Base-by-base conservation (phyloP, 1,139 yeast species). In the Kurtzmaniella quercitrusa region DNA sequence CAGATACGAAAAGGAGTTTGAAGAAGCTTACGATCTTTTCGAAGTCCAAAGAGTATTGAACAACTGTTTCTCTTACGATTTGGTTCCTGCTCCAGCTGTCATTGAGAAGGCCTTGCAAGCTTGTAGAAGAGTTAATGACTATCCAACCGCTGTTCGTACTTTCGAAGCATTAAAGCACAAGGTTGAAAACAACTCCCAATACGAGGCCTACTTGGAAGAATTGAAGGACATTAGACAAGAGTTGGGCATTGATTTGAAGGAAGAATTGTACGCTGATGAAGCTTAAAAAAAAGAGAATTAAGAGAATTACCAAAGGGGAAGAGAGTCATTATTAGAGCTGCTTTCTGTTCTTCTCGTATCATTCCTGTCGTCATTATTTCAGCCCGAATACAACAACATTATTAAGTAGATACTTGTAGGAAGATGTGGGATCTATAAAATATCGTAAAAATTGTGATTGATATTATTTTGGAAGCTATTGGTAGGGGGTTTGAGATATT, bases 121-220 rank as follows among this genome's bases (percentile, higher is more conserved):
- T 44, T 93, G 98, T 62, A 90, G 98, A 82, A 88, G 98, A 75
- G 98, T 93, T 55, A 90, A 94, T 70, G 98, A 93, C 75, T 88
- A 88, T 75, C 97, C 98, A 50, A 91, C 98, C 50, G 98, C 98
- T 48, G 94, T 91, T 57, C 87, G 98, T 75, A 96, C 95, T 50
- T 93, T 93, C 60, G 98, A 93, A 75, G 86, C 89, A 54, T 81
- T 93, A 68, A 88, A 86, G 70, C 88, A 82, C 81, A 93, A 93
- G 79, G 98, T 93, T 53, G 97, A 91, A 70, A 88, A 85, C 75
- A 83, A 81, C 65, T 85, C 84, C 58, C 98, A 91, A 75, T 93
- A 93, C 79, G 80, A 85, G 59, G 97, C 96, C 56, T 93, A 93
- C 77, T 82, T 93, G 60, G 96, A 89, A 51, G 98, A 93, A 69